Evolutionary conservation across 2,329 filamentous ascomycete genomes (phyloP).

Genomic region (Xylaria sp.): DNA sequence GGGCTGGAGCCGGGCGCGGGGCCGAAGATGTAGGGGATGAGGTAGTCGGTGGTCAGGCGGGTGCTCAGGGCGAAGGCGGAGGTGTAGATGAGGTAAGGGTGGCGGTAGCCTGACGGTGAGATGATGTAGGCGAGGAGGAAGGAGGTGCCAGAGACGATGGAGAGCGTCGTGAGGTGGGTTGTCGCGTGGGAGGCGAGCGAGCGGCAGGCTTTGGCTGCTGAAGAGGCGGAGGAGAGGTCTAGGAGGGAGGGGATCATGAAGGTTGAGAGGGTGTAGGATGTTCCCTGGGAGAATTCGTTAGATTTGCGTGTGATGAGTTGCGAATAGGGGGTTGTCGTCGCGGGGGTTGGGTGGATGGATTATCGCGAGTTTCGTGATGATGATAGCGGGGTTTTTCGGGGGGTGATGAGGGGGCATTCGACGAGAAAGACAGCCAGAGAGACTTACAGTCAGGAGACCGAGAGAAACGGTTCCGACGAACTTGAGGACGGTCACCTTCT

Average conservation of each 20-base stretch:
- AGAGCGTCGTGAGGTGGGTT: conserved; percentile 61
- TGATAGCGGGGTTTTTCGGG: conserved; percentile 22
- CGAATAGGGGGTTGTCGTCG: background rate
- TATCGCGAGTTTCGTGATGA: background rate
- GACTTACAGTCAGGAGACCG: conserved; percentile 76
- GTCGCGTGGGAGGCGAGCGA: conserved; percentile 59
- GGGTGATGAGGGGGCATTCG: conserved; percentile 18
- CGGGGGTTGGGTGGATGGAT: background rate
- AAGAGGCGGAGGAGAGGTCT: conserved; percentile 68
- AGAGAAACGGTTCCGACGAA: conserved; percentile 89
- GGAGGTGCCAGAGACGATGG: conserved; percentile 62
- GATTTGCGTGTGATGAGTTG: background rate
- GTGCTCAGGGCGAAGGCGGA: conserved; percentile 62
- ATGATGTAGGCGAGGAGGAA: conserved; percentile 73
- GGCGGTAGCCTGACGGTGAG: conserved; percentile 67
- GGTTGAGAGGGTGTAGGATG: conserved; percentile 77
- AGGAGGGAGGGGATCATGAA: conserved; percentile 76
- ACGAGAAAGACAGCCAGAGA: conserved; percentile 10
- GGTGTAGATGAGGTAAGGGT: conserved; percentile 89
- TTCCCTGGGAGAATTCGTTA: conserved; percentile 54
- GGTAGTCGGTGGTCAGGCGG: conserved; percentile 45
- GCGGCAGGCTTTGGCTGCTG: conserved; percentile 65
- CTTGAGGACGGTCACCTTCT: conserved; percentile 73
- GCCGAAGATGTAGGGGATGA: conserved; percentile 42
- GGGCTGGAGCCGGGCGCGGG: conserved; percentile 25